These are phyloP conservation scores for Lithospermum erythrorhizon DNA, from an alignment of 257 asterid genomes.

Conservation along the genomic window DNA sequence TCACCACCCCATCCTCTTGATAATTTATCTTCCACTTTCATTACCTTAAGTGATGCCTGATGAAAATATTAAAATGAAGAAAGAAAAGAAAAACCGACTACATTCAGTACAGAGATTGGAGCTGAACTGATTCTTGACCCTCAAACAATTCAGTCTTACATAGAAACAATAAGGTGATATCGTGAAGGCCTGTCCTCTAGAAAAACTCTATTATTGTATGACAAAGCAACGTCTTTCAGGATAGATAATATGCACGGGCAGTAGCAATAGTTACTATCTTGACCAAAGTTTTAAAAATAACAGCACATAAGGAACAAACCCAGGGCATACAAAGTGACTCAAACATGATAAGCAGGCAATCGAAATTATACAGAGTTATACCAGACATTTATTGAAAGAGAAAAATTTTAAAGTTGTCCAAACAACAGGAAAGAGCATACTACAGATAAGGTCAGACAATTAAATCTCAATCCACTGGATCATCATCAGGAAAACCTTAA, in stretches of 20 bases:
- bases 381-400: neutral
- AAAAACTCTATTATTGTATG: neutral
- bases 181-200: neutral
- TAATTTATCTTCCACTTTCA: slow-evolving; percentile 86
- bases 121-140: neutral
- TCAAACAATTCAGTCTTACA: neutral
- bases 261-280: neutral
- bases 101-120: neutral
- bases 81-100: neutral
- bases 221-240: neutral
- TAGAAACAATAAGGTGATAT: neutral
- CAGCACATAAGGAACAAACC: neutral
- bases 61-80: neutral
- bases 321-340: neutral
- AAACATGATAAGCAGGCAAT: slow-evolving; percentile 1
- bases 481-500: neutral
- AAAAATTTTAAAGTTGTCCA: neutral
- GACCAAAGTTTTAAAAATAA: neutral
- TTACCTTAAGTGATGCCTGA: slow-evolving; percentile 58
- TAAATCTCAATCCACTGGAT: neutral
- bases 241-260: neutral
- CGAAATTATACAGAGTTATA: neutral
- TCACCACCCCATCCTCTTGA: slow-evolving; percentile 99
- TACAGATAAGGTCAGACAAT: neutral
- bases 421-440: neutral